Conservation (phyloP, 1,284 basidiomycete genomes). For the Irpex sp. region DNA sequence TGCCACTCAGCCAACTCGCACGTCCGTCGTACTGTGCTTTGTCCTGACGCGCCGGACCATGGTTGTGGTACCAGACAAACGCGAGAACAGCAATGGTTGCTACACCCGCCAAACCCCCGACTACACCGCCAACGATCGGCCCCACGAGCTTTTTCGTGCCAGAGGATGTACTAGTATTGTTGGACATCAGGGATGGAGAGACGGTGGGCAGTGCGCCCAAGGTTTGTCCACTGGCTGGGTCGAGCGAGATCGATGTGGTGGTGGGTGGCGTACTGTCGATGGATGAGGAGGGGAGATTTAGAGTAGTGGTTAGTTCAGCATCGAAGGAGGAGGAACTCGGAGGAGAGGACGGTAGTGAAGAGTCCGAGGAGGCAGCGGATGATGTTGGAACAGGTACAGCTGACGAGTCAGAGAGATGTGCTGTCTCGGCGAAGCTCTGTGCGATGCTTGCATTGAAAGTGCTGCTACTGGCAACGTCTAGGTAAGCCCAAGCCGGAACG, state of each 20-base stretch:
- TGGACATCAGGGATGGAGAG: not conserved
- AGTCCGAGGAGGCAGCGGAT: not conserved
- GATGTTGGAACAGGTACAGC: not conserved
- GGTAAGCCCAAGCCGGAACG: no score
- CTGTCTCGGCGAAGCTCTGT: constrained; percentile 8
- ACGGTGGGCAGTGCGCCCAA: not conserved
- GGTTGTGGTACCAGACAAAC: not conserved
- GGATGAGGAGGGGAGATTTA: not conserved
- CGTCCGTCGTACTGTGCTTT: not conserved
- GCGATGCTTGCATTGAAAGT: no score
- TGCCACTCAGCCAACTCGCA: not conserved
- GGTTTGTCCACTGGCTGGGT: not conserved
- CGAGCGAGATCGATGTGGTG: not conserved
- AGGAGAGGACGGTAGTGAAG: not conserved
- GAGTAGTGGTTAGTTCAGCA: no score
- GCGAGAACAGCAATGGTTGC: not conserved
- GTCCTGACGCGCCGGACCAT: not conserved
- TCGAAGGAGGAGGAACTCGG: not conserved
- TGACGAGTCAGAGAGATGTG: not conserved
- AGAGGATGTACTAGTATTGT: not conserved
- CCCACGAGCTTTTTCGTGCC: not conserved
- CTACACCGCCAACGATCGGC: not conserved
- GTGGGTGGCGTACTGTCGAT: not conserved
- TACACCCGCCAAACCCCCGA: not conserved
- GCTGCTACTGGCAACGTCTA: no score